Evolutionary conservation across 2,329 filamentous ascomycete genomes (phyloP).

Genomic region (Ceratocystis smalleyi): DNA sequence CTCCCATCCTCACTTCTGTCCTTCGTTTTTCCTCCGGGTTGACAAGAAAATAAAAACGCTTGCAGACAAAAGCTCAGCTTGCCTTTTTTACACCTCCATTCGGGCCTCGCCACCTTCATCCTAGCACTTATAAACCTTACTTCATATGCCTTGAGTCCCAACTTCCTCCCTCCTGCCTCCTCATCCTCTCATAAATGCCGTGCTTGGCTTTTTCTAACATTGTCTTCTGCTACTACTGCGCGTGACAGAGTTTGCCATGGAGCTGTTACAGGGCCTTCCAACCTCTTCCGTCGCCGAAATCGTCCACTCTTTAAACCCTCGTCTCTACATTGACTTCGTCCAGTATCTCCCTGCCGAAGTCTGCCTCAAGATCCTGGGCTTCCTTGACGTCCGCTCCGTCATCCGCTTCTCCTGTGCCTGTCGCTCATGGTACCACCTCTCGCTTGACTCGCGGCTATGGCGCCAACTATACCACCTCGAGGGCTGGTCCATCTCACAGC

Average conservation of each 20-base stretch:
- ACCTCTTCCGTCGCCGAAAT: constrained; percentile 68
- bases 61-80: no score
- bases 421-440: constrained; percentile 63
- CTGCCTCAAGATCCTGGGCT: constrained; percentile 74
- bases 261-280: constrained; percentile 59
- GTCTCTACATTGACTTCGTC: constrained; percentile 87
- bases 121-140: background rate
- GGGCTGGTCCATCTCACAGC: constrained; percentile 62
- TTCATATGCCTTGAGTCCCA: background rate
- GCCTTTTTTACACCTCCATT: no score
- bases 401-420: constrained; percentile 67
- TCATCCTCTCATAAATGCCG: background rate
- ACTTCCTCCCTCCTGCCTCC: background rate
- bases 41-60: no score
- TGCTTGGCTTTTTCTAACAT: background rate
- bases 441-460: constrained; percentile 77
- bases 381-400: constrained; percentile 67
- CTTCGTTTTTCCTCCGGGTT: no score
- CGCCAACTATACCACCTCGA: constrained; percentile 66
- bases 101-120: no score
- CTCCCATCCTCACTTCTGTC: no score
- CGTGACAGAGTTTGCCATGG: constrained; percentile 58
- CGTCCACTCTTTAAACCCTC: constrained; percentile 62
- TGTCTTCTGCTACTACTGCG: background rate
- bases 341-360: constrained; percentile 76